phyloP scores from a whole-genome alignment of 2,329 filamentous ascomycete genomes.

The Karstenula rhodostoma region DNA sequence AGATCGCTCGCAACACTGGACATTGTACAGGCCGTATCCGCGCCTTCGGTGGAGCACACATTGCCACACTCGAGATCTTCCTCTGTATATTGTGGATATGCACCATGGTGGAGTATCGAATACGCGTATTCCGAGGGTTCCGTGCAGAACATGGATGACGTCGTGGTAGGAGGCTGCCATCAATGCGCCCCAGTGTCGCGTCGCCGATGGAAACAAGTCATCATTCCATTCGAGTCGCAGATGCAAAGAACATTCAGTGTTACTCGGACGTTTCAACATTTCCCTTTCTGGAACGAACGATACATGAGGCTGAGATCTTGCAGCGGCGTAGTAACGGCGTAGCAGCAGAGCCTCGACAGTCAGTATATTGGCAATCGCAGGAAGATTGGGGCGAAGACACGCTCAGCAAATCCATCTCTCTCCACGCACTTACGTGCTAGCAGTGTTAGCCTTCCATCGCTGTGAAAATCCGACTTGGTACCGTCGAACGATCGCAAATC shows the following conservation, averaged over 20 bases:
- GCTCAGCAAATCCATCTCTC: slow-evolving; percentile 8
- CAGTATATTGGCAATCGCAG: neutral
- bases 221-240: neutral
- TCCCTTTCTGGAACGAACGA: neutral
- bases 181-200: slow-evolving; percentile 1
- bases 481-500: neutral
- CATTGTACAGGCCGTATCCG: neutral
- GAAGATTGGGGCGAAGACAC: neutral
- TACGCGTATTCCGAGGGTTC: slow-evolving; percentile 1
- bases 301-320: slow-evolving; percentile 3
- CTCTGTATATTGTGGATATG: neutral
- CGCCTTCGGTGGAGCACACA: neutral
- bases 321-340: neutral
- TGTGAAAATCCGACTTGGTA: neutral
- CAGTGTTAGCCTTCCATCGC: neutral
- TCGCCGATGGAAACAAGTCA: neutral
- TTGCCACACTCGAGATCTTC: neutral
- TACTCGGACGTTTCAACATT: neutral
- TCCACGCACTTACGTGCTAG: neutral
- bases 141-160: neutral
- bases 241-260: neutral
- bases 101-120: neutral
- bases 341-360: neutral
- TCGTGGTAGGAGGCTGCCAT: neutral
- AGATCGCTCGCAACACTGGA: neutral